Evolutionary conservation across 306 rosid genomes (phyloP), one percentile per base, ranked within the genome.

Genomic region (Prinsepia uniflora): DNA sequence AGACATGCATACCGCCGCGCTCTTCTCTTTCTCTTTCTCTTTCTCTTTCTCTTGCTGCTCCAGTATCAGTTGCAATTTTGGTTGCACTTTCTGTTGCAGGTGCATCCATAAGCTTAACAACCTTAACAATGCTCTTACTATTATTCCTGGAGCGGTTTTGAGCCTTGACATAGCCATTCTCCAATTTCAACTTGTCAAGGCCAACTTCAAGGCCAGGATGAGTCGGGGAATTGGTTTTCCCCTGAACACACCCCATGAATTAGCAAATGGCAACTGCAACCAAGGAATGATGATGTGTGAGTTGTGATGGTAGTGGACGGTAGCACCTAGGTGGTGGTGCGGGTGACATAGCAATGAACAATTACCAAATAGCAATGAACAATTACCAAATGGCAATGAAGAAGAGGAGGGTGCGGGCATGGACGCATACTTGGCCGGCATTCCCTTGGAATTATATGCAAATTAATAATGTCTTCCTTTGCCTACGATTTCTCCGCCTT

Each of bases 191-290:
- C 82, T 46, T 75, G 72, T 73, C 71, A 10, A 79, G 55, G 19
- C 36, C 36, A 30, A 49, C 57, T 4, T 47, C 7, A 55, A 39
- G 36, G 3, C 1, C 73, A 39, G 36, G 36, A 30, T 11, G 82
- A 80, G 47, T 52, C 8, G 11, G 24, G 4, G 66, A 73, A 6
- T 18, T 22, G 36, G 56, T 7, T 59, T 58, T 92, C 17, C 75
- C 45, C 63, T 46, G 82, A 12, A 74, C 76, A 68, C 98, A 90
- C n/a, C 98, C 96, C 96, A 92, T 88, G 53, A 44, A 57, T 30
- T 30, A 24, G 30, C 30, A 24, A 24, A 24, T 30, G 40, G 18
- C 64, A 53, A 61, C 12, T 5, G 6, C 68, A 44, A 15, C 66
- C 73, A 30, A 3, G 36, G 36, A 3, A 30, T 30, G 36, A 30